Evolutionary conservation across 2,329 filamentous ascomycete species (phyloP), one percentile per base, ranked within the genome.

Genomic region (Clarireedia homoeocarpa): DNA sequence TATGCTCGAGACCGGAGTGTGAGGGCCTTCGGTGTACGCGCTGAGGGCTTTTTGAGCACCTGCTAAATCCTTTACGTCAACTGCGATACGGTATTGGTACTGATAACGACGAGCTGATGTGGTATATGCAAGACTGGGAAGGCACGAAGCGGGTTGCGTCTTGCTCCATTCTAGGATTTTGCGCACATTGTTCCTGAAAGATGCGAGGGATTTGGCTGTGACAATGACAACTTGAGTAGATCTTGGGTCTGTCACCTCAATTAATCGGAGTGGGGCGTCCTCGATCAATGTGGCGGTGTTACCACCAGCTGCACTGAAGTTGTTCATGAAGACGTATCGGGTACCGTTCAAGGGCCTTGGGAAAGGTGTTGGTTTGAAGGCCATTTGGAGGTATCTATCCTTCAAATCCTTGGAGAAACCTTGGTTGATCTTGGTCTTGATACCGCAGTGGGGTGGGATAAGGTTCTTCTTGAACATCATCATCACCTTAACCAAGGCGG

Each of bases 31-130:
- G 10, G 48, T 24, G 5, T 51, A 56, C 10, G 48, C 12, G 24
- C 54, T 47, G 5, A 56, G 34, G 15, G 39, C 20, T 24, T 56
- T 45, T 46, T 56, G 54, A n/a, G 48, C 48, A 6, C 40, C 38
- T 45, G 74, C 44, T 6, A 76, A 54, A 51, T 71, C 70, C 4
- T 67, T 66, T 1, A 72, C 76, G 2, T 71, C 66, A 47, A 78
- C 73, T 45, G 73, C 77, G 65, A 79, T 72, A 20, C 80, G 75
- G 70, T 77, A 78, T 61, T 75, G 71, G 67, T 83, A 77, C 61
- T 85, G 82, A 9, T 80, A 77, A 51, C 78, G 78, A 14, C 83
- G 77, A 5, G 58, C 57, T n/a, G 59, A 61, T 20, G 59, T 61
- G 20, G 60, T 62, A 7, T 61, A 62, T 44, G 59, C 57, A 23